A percentile compares a stretch with the other conserved stretches of the same genome.
Evolutionary conservation across 2,329 filamentous ascomycete species (phyloP).

Genomic region (Periconia digitata): DNA sequence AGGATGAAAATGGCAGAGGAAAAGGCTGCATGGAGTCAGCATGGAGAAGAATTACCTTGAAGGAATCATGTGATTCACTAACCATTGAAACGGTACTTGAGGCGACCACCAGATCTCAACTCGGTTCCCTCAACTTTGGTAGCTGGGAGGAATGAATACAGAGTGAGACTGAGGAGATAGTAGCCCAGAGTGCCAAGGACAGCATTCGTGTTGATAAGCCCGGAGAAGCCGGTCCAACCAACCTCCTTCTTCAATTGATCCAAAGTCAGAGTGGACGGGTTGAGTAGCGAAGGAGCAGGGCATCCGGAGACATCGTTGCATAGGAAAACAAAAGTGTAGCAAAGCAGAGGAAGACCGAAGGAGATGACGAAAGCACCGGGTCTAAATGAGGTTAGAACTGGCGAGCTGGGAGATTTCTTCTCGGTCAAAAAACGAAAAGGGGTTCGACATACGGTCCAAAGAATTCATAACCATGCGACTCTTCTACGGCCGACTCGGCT

Average conservation of each 20-base stretch:
- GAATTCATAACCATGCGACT: constrained; percentile 44
- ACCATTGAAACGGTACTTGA: constrained; percentile 77
- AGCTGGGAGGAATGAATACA: constrained; percentile 78
- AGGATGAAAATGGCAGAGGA: constrained; percentile 74
- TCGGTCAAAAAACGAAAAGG: background rate
- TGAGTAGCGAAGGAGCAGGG: constrained; percentile 77
- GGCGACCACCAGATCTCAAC: constrained; percentile 68
- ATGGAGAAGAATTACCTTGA: background rate
- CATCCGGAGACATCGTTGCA: constrained; percentile 95
- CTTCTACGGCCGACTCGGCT: constrained; percentile 19
- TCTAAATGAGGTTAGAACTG: constrained; percentile 48
- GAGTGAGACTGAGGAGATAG: constrained; percentile 72
- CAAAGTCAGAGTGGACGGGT: constrained; percentile 70
- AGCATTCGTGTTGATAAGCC: constrained; percentile 69
- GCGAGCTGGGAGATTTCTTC: background rate
- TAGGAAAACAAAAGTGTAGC: constrained; percentile 78
- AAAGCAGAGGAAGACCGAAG: constrained; percentile 75
- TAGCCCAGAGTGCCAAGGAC: constrained; percentile 74
- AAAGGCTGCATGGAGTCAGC: constrained; percentile 60
- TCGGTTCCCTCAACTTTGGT: constrained; percentile 69
- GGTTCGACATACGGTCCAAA: constrained; percentile 40
- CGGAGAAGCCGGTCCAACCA: constrained; percentile 77
- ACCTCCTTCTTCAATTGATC: constrained; percentile 76
- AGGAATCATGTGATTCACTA: constrained; percentile 17
- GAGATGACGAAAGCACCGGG: constrained; percentile 76